These are phyloP conservation scores for Termitomyces eurrhizus DNA, from an alignment of 768 basidiomycete genomes.

Conservation along the genomic window DNA sequence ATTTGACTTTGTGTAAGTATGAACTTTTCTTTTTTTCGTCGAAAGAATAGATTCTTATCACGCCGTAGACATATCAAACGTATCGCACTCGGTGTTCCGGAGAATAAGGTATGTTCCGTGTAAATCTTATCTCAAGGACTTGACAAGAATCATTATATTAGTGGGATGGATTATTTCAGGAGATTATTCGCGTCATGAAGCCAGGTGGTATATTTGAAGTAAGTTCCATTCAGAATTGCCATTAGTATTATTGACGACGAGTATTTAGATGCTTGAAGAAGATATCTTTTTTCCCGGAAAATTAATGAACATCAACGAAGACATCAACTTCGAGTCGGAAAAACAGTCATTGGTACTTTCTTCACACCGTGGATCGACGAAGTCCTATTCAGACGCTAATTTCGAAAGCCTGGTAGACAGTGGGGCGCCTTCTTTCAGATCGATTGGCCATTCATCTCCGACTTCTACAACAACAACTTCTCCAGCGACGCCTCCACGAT, in stretches of 20 bases:
- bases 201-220: conserved; percentile 73
- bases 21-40: neutral
- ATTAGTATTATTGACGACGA: neutral
- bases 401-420: conserved; percentile 5
- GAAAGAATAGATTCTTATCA: conserved; percentile 3
- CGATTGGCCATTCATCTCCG: conserved; percentile 6
- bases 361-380: conserved; percentile 3
- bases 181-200: conserved; percentile 68
- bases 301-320: conserved; percentile 30
- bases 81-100: conserved; percentile 71
- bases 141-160: conserved; percentile 17
- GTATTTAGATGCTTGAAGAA: conserved; percentile 61
- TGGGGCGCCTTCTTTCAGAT: conserved; percentile 8
- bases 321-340: conserved; percentile 22
- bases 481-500: conserved; percentile 20
- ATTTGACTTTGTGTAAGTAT: conserved; percentile 72
- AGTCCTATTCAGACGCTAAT: conserved; percentile 9
- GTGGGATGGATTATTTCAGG: conserved; percentile 71
- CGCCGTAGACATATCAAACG: conserved; percentile 58
- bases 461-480: conserved; percentile 17
- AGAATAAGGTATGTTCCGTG: conserved; percentile 53
- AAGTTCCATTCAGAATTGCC: conserved; percentile 9
- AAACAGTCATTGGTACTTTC: conserved; percentile 18
- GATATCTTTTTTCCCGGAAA: conserved; percentile 71
- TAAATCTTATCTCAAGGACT: neutral